Base-by-base conservation (phyloP, 78 protist genomes). In the Cyanophora paradoxa region DNA sequence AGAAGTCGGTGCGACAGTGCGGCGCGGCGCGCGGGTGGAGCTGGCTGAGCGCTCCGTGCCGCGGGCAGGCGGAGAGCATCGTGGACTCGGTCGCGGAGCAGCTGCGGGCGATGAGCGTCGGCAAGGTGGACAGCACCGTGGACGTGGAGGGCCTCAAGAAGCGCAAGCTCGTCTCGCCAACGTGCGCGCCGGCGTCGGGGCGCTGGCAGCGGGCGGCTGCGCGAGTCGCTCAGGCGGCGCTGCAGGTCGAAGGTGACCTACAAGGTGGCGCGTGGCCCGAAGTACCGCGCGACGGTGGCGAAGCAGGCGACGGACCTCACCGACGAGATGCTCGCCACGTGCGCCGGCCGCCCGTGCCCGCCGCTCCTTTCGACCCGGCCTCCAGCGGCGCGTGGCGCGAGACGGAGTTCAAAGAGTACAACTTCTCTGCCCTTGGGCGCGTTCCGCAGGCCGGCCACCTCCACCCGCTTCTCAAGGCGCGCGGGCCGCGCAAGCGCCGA, bases 401-500 rank as follows among this genome's bases (percentile, higher is more conserved):
- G 4, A 3, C 0, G 13, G 5, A 41, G 28, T 79, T 83, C 74
- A 89, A 89, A 85, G 74, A 26, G 33, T 69, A 58, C 61, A 89
- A 86, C 79, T 41, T 83, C 57, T 33, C 40, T 3, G 90, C 94
- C 8, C 4, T n/a, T 24, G 94, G 94, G 42, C 28, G 34, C 16
- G 56, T 36, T 26, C 50, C 50, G 19, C 33, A 11, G 3, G 73
- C 36, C n/a, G 97, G 98, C 36, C 68, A 73, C 41, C 82, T 94
- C 69, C 99, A 96, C 77, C 99, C 99, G 44, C 83, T 96, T 50
- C 36, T 86, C 50, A 96, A 96, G 63, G 96, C 93, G 24, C 83
- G 94, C 59, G 20, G 20, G 2, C 48, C 48, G 22, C 63, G 36
- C 36, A 6, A 11, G 1, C 63, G 10, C 22, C 28, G 28, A 11